Evolutionary conservation across 371 early-diverging fungal species (phyloP), one percentile per base, ranked within the genome.

Genomic region (Fennellomyces sp.): DNA sequence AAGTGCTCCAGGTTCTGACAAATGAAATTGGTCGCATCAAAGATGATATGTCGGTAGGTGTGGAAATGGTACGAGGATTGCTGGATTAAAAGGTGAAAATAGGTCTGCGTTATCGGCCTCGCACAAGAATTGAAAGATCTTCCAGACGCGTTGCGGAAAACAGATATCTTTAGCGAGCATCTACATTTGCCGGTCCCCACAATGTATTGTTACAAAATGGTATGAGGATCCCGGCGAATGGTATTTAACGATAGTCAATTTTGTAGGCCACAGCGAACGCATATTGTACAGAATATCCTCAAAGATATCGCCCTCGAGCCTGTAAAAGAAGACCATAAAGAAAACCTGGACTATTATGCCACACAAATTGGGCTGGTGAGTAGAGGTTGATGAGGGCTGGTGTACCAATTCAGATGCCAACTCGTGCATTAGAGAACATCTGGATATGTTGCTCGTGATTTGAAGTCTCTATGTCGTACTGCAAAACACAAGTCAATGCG

Each of bases 401-500:
- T n/a, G n/a, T n/a, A n/a, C n/a, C n/a, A n/a, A n/a, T n/a, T n/a
- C n/a, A n/a, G n/a, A n/a, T n/a, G n/a, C n/a, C n/a, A n/a, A n/a
- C n/a, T n/a, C 29, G 17, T 23, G 23, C 8, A 1, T 6, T n/a
- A 85, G 83, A 61, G 78, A 50, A 83, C 87, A 0, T 82, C 88
- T 5, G 88, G 88, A 6, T 88, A 81, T 60, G 83, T 88, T 3
- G 84, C 84, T 12, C 71, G 76, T 13, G 86, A 88, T 52, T 68
- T 88, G 26, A 68, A 65, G 15, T 39, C 66, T n/a, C 52, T 88
- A 0, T 71, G 79, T 26, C 69, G 83, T 12, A 75, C 76, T 27
- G 84, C 87, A 2, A 51, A 60, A 13, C 54, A 84, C 19, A 80
- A 79, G 47, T 54, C 81, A 15, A 54, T 61, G 54, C 61, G 81